A percentile compares a stretch with the other conserved stretches of the same genome.
Evolutionary conservation across 2,329 filamentous ascomycete species (phyloP).

Genomic region (Diplodia sapinea): DNA sequence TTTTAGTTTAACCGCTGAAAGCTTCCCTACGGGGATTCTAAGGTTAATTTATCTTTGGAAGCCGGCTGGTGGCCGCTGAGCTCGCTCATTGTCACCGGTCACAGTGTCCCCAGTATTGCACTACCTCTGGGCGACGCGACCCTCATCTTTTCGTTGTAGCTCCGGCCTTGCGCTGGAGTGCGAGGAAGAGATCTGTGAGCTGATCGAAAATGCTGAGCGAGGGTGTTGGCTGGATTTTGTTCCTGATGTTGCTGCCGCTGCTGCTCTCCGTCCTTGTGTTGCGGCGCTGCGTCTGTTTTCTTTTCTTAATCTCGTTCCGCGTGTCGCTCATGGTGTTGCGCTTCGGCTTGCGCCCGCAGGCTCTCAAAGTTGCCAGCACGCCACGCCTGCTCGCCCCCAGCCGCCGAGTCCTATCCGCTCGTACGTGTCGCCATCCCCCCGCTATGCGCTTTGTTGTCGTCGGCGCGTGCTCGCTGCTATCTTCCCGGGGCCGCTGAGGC

Average conservation of each 20-base stretch:
- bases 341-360: not conserved
- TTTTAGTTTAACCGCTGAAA: not conserved
- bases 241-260: not conserved
- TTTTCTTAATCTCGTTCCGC: too few species aligned
- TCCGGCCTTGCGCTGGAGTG: not conserved
- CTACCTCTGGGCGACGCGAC: not conserved
- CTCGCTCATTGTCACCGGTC: not conserved
- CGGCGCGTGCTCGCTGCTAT: too few species aligned
- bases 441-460: too few species aligned
- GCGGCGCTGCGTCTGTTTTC: too few species aligned
- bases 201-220: too few species aligned
- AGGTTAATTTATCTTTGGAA: not conserved
- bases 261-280: not conserved
- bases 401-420: too few species aligned
- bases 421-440: too few species aligned
- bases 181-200: not conserved
- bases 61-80: not conserved
- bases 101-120: slow-evolving; percentile 5
- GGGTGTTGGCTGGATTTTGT: not conserved
- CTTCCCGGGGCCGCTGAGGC: too few species aligned
- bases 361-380: too few species aligned
- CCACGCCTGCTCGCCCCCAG: too few species aligned
- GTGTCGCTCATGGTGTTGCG: too few species aligned
- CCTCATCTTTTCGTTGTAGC: not conserved
- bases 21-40: not conserved